Evolutionary conservation across 805 yeast genomes (phyloP).

Genomic region (Wickerhamiella dianesei): DNA sequence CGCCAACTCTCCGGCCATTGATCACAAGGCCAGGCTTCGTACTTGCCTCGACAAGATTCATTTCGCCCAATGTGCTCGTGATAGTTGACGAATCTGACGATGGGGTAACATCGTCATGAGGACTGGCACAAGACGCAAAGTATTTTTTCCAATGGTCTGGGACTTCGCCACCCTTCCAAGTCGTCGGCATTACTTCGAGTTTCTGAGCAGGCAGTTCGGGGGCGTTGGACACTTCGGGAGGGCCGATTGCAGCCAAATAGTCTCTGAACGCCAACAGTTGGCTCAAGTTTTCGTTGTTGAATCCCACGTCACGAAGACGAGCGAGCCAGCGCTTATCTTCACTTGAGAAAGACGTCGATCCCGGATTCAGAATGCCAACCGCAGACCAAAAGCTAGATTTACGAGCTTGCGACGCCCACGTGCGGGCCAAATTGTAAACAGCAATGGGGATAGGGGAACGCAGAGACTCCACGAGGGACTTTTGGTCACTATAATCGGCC

Average conservation of each 20-base stretch:
- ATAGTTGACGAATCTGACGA: not conserved
- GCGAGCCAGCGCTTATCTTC: constrained; percentile 42
- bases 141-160: not conserved
- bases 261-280: constrained; percentile 59
- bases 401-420: constrained; percentile 58
- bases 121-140: not conserved
- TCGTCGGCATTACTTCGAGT: not conserved
- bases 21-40: not conserved
- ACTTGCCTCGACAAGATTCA: not conserved
- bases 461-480: constrained; percentile 45
- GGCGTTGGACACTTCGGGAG: constrained; percentile 3
- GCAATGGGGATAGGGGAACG: constrained; percentile 54
- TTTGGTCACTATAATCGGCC: constrained; percentile 49
- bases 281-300: constrained; percentile 66
- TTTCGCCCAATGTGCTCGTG: not conserved
- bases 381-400: constrained; percentile 66
- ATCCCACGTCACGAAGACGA: constrained; percentile 57
- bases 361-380: not conserved
- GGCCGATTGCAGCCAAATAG: constrained; percentile 36
- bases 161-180: not conserved
- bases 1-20: not conserved
- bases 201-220: not conserved
- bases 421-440: constrained; percentile 46
- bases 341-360: constrained; percentile 13
- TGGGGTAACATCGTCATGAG: not conserved